Base-by-base conservation (phyloP, 495 filamentous ascomycete species). In the Daldinia decipiens region DNA sequence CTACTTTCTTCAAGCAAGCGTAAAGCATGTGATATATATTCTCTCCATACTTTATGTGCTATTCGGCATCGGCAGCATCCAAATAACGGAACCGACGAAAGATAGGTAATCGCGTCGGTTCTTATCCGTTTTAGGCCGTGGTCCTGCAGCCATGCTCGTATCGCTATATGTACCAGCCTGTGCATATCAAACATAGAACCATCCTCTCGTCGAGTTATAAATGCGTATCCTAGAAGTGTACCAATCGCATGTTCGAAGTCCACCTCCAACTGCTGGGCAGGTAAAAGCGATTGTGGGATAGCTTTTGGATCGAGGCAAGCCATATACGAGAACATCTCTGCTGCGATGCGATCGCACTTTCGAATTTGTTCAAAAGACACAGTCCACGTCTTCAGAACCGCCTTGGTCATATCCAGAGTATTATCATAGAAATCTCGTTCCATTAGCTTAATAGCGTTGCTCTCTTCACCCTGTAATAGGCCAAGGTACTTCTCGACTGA, bases 251-350 rank as follows among this genome's bases (percentile, higher is more conserved):
- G 15, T 21, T 45, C 40, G 7, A 45, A 45, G n/a, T 45, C 40
- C 2, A 19, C n/a, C 6, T 45, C 40, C n/a, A 6, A 5, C n/a
- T 45, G 7, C 9, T 45, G 40, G 40, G 40, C 40, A 11, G 40
- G 17, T 45, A 45, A 45, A 45, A 21, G 40, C n/a, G 40, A 45
- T 9, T 45, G 40, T 45, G 40, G 40, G 6, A 45, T 45, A 45
- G 40, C 40, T 45, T 45, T 45, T 6, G n/a, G 40, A 45, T 21
- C 40, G 15, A 45, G 40, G 7, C 40, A 45, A 45, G 40, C 15
- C 7, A 45, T 45, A 21, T 8, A 45, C n/a, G 40, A 45, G n/a
- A 45, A 45, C 5, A 9, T 45, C 8, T 19, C 17, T 45, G 40
- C 40, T 19, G 40, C 40, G 17, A 19, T 8, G n/a, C n/a, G 40